A percentile compares a stretch with the other conserved stretches of the same genome.
Evolutionary conservation across 192 early-diverging fungal genomes (phyloP).

Genomic region (Phycomyces nitens): DNA sequence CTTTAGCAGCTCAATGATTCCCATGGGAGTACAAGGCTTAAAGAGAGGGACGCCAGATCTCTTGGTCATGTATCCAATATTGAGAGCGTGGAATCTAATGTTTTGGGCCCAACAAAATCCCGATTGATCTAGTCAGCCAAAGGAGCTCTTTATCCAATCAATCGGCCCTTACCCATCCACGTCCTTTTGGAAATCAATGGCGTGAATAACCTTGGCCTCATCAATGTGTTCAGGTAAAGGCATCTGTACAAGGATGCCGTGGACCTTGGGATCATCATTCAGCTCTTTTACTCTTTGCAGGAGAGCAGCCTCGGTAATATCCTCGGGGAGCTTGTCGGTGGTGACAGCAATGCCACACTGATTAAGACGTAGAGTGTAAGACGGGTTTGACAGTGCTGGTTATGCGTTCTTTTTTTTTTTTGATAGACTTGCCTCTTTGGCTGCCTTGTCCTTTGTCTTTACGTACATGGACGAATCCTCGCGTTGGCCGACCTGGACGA

Average conservation of each 20-base stretch:
- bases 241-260: conserved; percentile 94
- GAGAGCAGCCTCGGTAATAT: conserved; percentile 69
- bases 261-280: conserved; percentile 80
- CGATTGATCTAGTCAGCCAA: too few relatives aligned
- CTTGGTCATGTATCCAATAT: conserved; percentile 90
- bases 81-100: conserved; percentile 80
- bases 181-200: conserved; percentile 84
- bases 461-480: conserved; percentile 94
- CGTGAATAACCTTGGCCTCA: conserved; percentile 73
- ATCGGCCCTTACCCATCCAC: conserved; percentile 76
- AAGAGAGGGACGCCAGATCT: conserved; percentile 75
- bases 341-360: conserved; percentile 65
- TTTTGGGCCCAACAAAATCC: too few relatives aligned
- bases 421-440: conserved; percentile 58
- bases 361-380: too few relatives aligned
- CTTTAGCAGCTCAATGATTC: conserved; percentile 80
- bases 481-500: conserved; percentile 89
- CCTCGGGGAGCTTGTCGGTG: conserved; percentile 57
- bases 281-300: conserved; percentile 63
- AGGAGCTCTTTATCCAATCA: too few relatives aligned
- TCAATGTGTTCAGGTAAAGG: conserved; percentile 85
- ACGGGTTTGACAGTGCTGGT: too few relatives aligned
- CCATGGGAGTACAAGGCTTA: conserved; percentile 92
- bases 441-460: conserved; percentile 86
- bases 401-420: too few relatives aligned